Evolutionary conservation across 345 rosid species (phyloP), one percentile per base, ranked within the genome.

Genomic region (Boechera divaricarpa): DNA sequence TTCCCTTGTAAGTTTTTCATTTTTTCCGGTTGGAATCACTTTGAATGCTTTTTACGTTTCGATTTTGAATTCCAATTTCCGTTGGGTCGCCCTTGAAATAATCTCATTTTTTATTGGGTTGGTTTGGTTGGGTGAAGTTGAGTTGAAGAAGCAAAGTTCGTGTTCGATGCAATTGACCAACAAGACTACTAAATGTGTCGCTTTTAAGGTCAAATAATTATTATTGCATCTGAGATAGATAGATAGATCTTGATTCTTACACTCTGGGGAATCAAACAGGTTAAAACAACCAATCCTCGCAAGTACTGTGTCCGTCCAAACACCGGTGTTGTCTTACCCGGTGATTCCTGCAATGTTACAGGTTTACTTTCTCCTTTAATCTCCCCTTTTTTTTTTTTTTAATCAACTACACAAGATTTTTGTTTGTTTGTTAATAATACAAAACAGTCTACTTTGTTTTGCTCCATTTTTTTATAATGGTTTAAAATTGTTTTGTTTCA

Each of bases 221-320:
- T 7, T 1, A 26, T 26, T 21, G 21, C 21, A 21, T 21, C 21
- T 21, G 21, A 26, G 28, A 26, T 26, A 26, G 28, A 26, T 26
- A 26, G 1, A n/a, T 5, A 6, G 26, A 16, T 47, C 21, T n/a
- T 45, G n/a, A 2, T 15, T 5, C n/a, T 35, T 35, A 21, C 7
- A 4, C 5, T 42, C 11, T 42, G n/a, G 0, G 39, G 9, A 5
- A 36, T 7, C 1, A 36, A 42, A 47, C 74, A 93, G 98, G 94
- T 93, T 54, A 91, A 93, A 80, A 93, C 98, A 18, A 93, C 97
- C 26, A 91, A 85, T 72, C 98, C 96, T 12, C 91, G 84, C 68
- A 93, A 88, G 48, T 93, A 93, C 67, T 86, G 87, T 49, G 98
- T 93, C 32, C 91, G 98, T 18, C 97, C 98, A 13, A 94, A 94